Evolutionary conservation across 2,329 filamentous ascomycete species (phyloP), one percentile per base, ranked within the genome.

Genomic region (Bipolaris bicolor): DNA sequence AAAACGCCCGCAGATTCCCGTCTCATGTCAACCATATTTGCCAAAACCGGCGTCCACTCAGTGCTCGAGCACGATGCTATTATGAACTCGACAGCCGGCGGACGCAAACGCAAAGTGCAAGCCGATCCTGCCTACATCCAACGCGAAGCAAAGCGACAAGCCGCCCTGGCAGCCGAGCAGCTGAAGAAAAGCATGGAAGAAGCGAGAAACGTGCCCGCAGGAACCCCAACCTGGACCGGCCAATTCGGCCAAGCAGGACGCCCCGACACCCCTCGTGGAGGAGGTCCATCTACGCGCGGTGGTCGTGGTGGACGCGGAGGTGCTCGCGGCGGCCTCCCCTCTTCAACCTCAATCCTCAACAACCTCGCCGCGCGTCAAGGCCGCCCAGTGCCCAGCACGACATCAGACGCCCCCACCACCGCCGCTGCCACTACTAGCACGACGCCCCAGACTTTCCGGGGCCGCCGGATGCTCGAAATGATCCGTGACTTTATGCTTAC

Each of bases 181-280:
- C 85, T 98, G 1, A 86, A 88, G 29, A 86, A 86, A 57, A 88
- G 92, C 9, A 88, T 86, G 40, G 86, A 93, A 69, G 83, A 88
- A 29, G 92, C 93, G 2, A 84, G 87, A 10, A 83, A 81, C 7
- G 81, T 94, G 1, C 91, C 91, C 0, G 88, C 92, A 31, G 94
- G 94, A 7, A 92, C 90, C 0, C 91, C 95, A 7, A 97, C 94
- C 0, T 98, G 94, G 94, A 98, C 94, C 0, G 94, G 95, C 1
- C 86, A 90, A 66, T 87, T 90, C 45, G 94, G 94, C 9, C 84
- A 89, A 48, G 88, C 87, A 4, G 94, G 93, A 1, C 83, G 90
- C 34, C 84, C 86, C 24, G 81, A 78, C 76, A 57, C 45, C 29
- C 43, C 61, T 24, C 61, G 10, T 10, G 29, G 52, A 24, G 50